Base-by-base conservation (phyloP, 139 green algal genomes). In the Tetraselmis striata region DNA sequence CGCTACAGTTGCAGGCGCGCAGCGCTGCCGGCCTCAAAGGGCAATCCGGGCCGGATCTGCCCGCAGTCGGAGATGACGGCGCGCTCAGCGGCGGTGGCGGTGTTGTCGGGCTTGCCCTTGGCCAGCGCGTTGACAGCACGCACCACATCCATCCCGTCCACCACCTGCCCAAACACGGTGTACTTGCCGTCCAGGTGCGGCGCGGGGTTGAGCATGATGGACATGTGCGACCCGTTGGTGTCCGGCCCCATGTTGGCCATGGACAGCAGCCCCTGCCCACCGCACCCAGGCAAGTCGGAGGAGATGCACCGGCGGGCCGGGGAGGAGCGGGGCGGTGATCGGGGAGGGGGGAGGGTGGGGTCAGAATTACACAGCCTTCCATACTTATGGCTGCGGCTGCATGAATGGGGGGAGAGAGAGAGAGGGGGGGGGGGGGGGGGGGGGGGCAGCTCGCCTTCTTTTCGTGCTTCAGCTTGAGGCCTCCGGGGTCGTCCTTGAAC, bases 181-280 rank as follows among this genome's bases (percentile, higher is more conserved):
- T 96, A 96, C 30, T 90, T 28, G 29, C 86, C 87, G 83, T 91
- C 85, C 80, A 95, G 79, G 32, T 83, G 79, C 0, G 87, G 92
- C 1, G 93, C 90, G 0, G 92, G 85, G 1, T 82, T 87, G 87
- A 97, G 90, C 83, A 95, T 89, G 80, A 97, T 96, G 30, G 84
- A 92, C 76, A 97, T 96, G 79, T 93, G 91, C 28, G 79, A 81
- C 28, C 75, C 59, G 83, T 95, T 94, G 30, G 90, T 95, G 83
- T 96, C 87, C 23, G 86, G 89, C 5, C 45, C 45, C 45, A 67
- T 67, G 45, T 95, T 94, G 59, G 89, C 93, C 93, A 95, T 95
- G 27, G 87, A 91, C 74, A 94, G 81, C 23, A 94, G 80, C 11
- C 90, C 92, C 83, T 91, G 84, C 28, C 77, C 22, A 80, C 30